Conservation (phyloP, 176 grass and related monocot species). For the Pontederia paniculata region DNA sequence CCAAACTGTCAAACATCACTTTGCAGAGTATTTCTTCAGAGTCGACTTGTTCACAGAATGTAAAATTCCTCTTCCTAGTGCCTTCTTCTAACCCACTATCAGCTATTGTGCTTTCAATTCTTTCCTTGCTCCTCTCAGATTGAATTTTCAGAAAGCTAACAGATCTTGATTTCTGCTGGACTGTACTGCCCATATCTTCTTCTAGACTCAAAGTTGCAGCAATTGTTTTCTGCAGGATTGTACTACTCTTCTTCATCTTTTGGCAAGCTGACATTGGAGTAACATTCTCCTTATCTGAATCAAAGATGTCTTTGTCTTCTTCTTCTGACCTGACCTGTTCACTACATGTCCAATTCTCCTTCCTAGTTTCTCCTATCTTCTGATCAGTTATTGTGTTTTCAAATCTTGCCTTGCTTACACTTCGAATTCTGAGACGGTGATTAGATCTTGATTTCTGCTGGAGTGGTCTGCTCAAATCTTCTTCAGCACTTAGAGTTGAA, state of each 20-base stretch:
- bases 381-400: constrained; percentile 16
- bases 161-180: no score
- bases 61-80: no score
- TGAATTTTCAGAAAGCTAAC: no score
- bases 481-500: background rate
- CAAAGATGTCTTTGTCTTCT: constrained; percentile 27
- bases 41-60: no score
- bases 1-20: no score
- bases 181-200: constrained; percentile 11
- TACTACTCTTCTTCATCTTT: constrained; percentile 28
- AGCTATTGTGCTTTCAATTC: no score
- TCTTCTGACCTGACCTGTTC: no score
- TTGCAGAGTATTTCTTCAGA: no score
- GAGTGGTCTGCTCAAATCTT: background rate
- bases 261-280: constrained; percentile 32
- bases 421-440: constrained; percentile 53
- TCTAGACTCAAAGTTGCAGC: constrained; percentile 20
- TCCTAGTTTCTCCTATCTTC: no score
- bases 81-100: no score
- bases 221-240: constrained; percentile 24
- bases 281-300: constrained; percentile 42
- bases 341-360: no score
- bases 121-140: no score
- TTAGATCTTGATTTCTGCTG: constrained; percentile 48
- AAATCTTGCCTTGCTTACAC: constrained; percentile 33